Evolutionary conservation across 352 stramenopile species (phyloP).

Genomic region (Phytophthora sp.): DNA sequence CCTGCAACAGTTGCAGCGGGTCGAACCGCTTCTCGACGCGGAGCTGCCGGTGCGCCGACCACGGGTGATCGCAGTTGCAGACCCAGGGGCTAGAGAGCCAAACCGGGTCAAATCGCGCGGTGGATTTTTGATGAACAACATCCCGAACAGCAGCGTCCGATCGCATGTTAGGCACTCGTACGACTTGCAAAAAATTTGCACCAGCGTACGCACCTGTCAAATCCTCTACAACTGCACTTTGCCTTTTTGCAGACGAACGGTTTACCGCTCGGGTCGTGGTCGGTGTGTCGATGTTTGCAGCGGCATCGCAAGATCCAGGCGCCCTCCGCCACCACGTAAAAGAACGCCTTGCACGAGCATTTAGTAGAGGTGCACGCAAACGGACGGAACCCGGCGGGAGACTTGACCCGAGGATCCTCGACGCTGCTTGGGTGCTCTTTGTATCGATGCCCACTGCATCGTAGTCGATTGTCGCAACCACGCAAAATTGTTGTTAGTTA

Average conservation of each 20-base stretch:
- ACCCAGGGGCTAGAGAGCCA: slow-evolving; percentile 64
- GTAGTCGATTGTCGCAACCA: not conserved
- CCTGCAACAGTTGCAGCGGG: slow-evolving; percentile 48
- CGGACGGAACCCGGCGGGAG: slow-evolving; percentile 32
- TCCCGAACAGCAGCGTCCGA: slow-evolving; percentile 14
- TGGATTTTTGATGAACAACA: slow-evolving; percentile 25
- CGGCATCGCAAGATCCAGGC: slow-evolving; percentile 81
- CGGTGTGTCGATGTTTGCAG: slow-evolving; percentile 84
- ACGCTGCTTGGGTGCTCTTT: slow-evolving; percentile 66
- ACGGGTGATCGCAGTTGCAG: slow-evolving; percentile 84
- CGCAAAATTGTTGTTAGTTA: not conserved
- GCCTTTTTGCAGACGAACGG: slow-evolving; percentile 61
- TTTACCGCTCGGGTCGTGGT: slow-evolving; percentile 55
- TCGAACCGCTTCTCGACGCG: slow-evolving; percentile 60
- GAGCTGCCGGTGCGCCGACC: slow-evolving; percentile 55
- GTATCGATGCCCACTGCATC: slow-evolving; percentile 68
- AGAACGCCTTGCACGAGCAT: slow-evolving; percentile 66
- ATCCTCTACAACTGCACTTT: slow-evolving; percentile 61
- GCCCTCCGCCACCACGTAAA: slow-evolving; percentile 83
- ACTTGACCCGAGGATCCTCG: slow-evolving; percentile 46
- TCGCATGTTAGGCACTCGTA: not conserved
- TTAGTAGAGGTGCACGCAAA: slow-evolving; percentile 68
- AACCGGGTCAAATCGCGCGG: slow-evolving; percentile 1
- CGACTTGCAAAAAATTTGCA: slow-evolving; percentile 20
- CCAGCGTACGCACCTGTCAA: slow-evolving; percentile 60